Percentiles rank a stretch among this genome's conserved stretches.
phyloP scores from a whole-genome alignment of 2,329 filamentous ascomycete genomes.

The Dryadomyces quercivorus region DNA sequence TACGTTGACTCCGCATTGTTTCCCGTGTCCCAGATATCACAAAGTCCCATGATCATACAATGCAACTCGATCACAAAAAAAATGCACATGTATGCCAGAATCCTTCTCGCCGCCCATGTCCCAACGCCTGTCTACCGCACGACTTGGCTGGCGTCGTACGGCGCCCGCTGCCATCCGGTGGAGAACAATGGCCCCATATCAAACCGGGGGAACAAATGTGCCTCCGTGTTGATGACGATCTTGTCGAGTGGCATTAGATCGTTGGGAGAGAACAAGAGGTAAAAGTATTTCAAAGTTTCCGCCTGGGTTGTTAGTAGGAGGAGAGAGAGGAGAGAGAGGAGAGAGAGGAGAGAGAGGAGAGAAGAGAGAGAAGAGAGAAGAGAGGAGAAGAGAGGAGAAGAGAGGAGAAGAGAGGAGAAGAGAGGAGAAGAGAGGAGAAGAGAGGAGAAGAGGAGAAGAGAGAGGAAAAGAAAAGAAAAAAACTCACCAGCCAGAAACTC shows the following conservation, averaged over 20 bases:
- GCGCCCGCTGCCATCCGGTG: slow-evolving; percentile 70
- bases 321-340: too few relatives aligned
- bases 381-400: neutral
- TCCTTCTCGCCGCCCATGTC: neutral
- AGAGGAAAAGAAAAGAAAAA: neutral
- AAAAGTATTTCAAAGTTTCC: slow-evolving; percentile 96
- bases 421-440: neutral
- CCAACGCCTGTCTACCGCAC: neutral
- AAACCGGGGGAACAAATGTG: slow-evolving; percentile 80
- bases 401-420: neutral
- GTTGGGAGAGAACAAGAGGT: slow-evolving; percentile 77
- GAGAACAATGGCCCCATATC: slow-evolving; percentile 64
- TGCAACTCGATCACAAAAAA: neutral
- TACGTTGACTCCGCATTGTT: too few relatives aligned
- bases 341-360: neutral
- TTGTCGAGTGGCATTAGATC: slow-evolving; percentile 76
- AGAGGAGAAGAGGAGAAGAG: neutral
- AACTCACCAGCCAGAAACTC: slow-evolving; percentile 86
- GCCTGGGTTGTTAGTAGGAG: slow-evolving; percentile 48
- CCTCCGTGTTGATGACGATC: slow-evolving; percentile 92
- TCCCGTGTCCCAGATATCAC: neutral
- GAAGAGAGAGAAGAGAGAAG: neutral
- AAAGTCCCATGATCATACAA: neutral
- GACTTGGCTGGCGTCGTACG: slow-evolving; percentile 13
- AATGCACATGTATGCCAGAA: neutral